Conservation (phyloP, 768 basidiomycete genomes). For the Cystofilobasidium capitatum region DNA sequence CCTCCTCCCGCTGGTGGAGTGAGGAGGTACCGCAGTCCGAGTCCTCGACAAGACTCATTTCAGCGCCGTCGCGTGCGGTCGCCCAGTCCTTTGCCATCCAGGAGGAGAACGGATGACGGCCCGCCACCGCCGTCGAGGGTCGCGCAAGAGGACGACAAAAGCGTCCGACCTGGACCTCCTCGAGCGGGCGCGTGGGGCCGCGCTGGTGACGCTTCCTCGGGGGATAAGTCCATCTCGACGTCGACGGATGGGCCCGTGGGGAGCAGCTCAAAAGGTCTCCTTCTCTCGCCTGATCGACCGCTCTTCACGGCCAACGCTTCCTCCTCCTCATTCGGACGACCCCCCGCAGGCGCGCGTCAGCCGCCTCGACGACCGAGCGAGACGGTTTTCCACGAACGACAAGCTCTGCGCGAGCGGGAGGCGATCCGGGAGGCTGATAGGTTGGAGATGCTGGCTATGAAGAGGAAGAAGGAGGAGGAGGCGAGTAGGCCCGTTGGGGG, state of each 20-base stretch:
- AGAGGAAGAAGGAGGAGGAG: conserved; percentile 14
- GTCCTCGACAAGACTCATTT: neutral
- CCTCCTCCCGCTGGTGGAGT: neutral
- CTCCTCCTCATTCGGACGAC: neutral
- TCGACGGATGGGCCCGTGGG: neutral
- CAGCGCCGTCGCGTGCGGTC: neutral
- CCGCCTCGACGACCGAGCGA: too few species aligned
- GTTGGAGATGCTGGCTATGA: conserved; percentile 1
- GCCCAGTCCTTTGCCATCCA: too few species aligned
- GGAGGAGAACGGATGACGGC: too few species aligned
- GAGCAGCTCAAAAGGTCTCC: neutral
- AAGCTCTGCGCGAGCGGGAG: neutral
- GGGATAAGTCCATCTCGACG: neutral
- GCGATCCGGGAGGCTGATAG: conserved; percentile 7
- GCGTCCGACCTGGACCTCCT: neutral
- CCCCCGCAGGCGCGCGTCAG: too few species aligned
- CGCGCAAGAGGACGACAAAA: neutral
- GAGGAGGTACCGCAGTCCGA: neutral
- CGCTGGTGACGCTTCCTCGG: neutral
- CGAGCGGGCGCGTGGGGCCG: neutral
- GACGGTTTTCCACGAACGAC: neutral
- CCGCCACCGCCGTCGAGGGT: too few species aligned
- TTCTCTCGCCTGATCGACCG: neutral
- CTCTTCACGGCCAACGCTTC: neutral
- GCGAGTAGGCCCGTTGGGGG: conserved; percentile 11